These are phyloP conservation scores for Nelumbo lutea DNA, from an alignment of 164 flowering plant species.

Conservation along the genomic window DNA sequence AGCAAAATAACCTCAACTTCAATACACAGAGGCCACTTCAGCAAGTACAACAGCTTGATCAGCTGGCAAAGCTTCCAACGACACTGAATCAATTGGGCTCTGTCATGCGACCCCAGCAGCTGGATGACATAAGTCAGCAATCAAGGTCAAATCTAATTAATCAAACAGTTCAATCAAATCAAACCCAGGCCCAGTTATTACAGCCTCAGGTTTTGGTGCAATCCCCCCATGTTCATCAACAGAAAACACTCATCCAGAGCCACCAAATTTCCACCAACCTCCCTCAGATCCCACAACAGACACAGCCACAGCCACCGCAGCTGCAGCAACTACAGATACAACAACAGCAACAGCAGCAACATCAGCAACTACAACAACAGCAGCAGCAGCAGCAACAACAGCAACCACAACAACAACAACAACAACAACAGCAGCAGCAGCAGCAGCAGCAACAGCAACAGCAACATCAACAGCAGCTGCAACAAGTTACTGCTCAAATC, in stretches of 20 bases:
- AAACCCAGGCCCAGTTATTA: slow-evolving; percentile 50
- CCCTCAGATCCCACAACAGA: slow-evolving; percentile 32
- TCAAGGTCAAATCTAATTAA: slow-evolving; percentile 44
- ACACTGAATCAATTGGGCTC: slow-evolving; percentile 41
- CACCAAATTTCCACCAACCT: slow-evolving; percentile 52
- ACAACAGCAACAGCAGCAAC: background rate
- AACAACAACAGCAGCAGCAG: slow-evolving; percentile 18
- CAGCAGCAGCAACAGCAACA: slow-evolving; percentile 27
- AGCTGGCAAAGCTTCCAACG: slow-evolving; percentile 49
- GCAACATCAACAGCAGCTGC: slow-evolving; percentile 27
- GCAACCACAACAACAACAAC: slow-evolving; percentile 5
- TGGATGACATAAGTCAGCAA: slow-evolving; percentile 50
- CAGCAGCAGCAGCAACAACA: background rate
- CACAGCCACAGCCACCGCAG: slow-evolving; percentile 3
- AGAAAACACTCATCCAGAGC: slow-evolving; percentile 45
- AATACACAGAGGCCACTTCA: slow-evolving; percentile 52
- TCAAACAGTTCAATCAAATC: slow-evolving; percentile 45
- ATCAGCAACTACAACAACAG: background rate
- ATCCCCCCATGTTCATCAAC: slow-evolving; percentile 37
- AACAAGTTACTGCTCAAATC: slow-evolving; percentile 30
- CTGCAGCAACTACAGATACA: background rate
- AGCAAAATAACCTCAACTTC: slow-evolving; percentile 52
- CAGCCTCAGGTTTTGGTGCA: slow-evolving; percentile 47
- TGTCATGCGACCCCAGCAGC: slow-evolving; percentile 47
- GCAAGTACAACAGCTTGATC: slow-evolving; percentile 59